Base-by-base conservation (phyloP, 106 monocot species). In the Apostasia ramifera region DNA sequence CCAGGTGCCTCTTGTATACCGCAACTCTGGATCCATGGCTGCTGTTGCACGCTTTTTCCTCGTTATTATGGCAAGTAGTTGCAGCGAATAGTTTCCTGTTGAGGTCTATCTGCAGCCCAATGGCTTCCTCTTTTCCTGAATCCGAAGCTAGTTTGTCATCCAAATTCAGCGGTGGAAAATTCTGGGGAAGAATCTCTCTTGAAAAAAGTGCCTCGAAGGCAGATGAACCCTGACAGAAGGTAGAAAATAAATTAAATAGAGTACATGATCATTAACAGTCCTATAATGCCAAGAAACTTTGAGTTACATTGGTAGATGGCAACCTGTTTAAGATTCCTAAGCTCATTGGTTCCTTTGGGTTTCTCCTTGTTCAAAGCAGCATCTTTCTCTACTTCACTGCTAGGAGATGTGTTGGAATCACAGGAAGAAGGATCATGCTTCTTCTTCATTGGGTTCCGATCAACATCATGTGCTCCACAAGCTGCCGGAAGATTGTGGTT, bases 151-250 rank as follows among this genome's bases (percentile, higher is more conserved):
- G 8, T 4, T 63, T 13, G n/a, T 5, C 62, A 63, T 63, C 62
- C 62, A 45, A 45, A 3, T 67, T 74, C 5, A 79, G 81, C 1
- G 79, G 92, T 12, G 92, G 85, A 74, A 98, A 98, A 82, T 89
- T 87, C 55, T 92, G 97, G 0, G 97, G 97, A 44, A 94, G 74
- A 1, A 85, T 75, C 44, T 78, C 79, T 61, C 87, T 83, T 6
- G 66, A 83, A 66, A 94, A 94, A 8, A 94, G 78, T 6, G 85
- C 87, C 76, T 81, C 77, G 40, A 98, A 92, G 14, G 97, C 92
- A 15, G 85, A 58, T 2, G 92, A 83, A 63, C 92, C 92, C 97
- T 98, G 74, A 80, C 70, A 87, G 59, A 70, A 47, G 42, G 44
- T 66, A 67, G 4, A 77, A 46, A 74, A 63, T 4, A 63, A 44